Base-by-base conservation (phyloP, 2,329 filamentous ascomycete species). In the Nothopassalora personata region DNA sequence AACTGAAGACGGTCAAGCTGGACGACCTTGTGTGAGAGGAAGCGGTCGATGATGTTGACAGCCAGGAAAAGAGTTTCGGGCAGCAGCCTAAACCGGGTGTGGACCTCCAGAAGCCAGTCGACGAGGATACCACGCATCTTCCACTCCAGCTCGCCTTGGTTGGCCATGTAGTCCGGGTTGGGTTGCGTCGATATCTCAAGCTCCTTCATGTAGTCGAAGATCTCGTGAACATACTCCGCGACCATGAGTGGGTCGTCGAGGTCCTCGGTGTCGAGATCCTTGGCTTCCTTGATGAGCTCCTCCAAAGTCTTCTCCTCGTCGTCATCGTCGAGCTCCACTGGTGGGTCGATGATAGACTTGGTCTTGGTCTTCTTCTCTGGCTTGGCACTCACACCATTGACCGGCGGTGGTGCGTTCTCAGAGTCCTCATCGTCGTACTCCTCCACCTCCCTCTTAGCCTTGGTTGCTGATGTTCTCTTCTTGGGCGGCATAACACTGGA, bases 81-180 rank as follows among this genome's bases (percentile, higher is more conserved):
- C 46, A 97, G 84, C 18, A 99, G 86, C 67, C 94, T 89, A 81
- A 97, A 99, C 58, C 93, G 90, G 23, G 91, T 96, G 80, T 99
- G 94, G 50, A 99, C 94, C 75, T 99, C 94, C 64, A 99, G 92
- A 65, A 99, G 83, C 94, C 94, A 99, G 79, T 99, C 94, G 66
- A 97, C 86, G 56, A 99, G 84, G 67, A 99, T 97, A 64, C 92
- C 93, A 68, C 94, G 90, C 79, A 96, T 97, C 83, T 96, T 96
- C 94, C 94, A 99, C 75, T 97, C 93, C 11, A 99, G 82, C 68
- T 97, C 91, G 64, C 90, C 89, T 73, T 99, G 94, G 76, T 93
- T 90, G 53, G 89, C 84, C 86, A 99, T 99, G 80, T 99, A 99
- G 63, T 94, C 80, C 18, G 91, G 87, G 77, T 97, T 97, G 67